Evolutionary conservation across 257 asterid genomes (phyloP).

Genomic region (Voacanga thouarsii): DNA sequence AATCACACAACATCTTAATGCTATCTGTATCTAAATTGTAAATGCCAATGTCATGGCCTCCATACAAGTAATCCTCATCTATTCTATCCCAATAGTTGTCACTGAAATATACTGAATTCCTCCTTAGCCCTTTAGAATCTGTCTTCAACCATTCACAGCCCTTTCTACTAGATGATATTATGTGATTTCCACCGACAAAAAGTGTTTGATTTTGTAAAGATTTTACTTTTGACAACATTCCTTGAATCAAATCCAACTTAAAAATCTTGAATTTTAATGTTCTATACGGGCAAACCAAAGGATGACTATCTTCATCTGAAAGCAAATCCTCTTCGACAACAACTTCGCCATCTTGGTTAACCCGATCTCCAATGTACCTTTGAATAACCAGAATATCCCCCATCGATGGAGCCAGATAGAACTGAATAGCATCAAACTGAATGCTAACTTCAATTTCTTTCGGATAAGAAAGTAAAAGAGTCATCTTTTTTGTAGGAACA

Average conservation of each 20-base stretch:
- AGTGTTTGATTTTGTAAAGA: not conserved
- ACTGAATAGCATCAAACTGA: not conserved
- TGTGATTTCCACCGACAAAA: slow-evolving; percentile 2
- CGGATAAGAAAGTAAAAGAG: not conserved
- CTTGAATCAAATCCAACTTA: not conserved
- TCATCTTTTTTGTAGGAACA: not conserved
- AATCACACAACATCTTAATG: not conserved
- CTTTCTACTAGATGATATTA: not conserved
- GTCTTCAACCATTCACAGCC: not conserved
- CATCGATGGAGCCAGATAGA: not conserved
- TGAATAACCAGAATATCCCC: not conserved
- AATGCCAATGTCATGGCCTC: slow-evolving; percentile 2
- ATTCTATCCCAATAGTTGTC: not conserved
- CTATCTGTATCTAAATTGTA: not conserved
- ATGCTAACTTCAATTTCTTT: not conserved
- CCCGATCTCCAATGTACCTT: not conserved
- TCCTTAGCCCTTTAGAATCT: not conserved
- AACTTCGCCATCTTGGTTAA: not conserved
- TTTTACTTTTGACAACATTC: not conserved
- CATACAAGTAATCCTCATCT: not conserved
- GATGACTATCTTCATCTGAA: not conserved
- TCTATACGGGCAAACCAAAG: not conserved
- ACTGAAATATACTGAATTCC: not conserved
- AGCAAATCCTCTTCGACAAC: not conserved
- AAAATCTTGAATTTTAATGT: not conserved